phyloP scores from a whole-genome alignment of 495 filamentous ascomycete species.

The Podospora comata region DNA sequence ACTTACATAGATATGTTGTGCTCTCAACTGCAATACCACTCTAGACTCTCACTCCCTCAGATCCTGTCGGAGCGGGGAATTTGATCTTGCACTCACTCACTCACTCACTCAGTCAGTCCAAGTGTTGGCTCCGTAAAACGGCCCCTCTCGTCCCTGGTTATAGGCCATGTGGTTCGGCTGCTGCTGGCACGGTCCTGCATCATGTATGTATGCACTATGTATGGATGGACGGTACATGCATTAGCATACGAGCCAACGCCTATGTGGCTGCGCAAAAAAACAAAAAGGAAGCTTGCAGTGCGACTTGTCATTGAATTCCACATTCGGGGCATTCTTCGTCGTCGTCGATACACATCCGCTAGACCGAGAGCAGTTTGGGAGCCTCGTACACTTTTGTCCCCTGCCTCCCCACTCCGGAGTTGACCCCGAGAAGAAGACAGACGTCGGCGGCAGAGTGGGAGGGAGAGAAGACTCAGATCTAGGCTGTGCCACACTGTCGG shows the following conservation, averaged over 20 bases:
- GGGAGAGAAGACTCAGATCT: background rate
- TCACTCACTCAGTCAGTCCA: no score
- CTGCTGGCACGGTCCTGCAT: background rate
- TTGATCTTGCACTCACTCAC: background rate
- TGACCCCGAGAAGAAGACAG: background rate
- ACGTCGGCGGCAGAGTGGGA: background rate
- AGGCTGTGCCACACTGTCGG: background rate
- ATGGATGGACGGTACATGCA: background rate
- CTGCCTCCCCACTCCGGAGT: background rate
- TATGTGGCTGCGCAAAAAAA: background rate
- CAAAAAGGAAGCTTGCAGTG: background rate
- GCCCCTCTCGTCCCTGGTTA: background rate
- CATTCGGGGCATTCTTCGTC: background rate
- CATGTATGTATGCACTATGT: background rate
- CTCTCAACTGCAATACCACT: background rate
- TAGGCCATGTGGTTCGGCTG: conserved; percentile 3
- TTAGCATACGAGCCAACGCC: background rate
- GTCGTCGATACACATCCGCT: background rate
- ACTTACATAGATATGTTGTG: conserved; percentile 5
- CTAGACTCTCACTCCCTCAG: background rate
- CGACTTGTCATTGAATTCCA: background rate
- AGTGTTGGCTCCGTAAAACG: background rate
- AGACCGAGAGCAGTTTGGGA: background rate
- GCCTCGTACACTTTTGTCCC: background rate
- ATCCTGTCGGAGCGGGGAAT: background rate